Evolutionary conservation across 2,329 filamentous ascomycete genomes (phyloP).

Genomic region (Colletotrichum sp.): DNA sequence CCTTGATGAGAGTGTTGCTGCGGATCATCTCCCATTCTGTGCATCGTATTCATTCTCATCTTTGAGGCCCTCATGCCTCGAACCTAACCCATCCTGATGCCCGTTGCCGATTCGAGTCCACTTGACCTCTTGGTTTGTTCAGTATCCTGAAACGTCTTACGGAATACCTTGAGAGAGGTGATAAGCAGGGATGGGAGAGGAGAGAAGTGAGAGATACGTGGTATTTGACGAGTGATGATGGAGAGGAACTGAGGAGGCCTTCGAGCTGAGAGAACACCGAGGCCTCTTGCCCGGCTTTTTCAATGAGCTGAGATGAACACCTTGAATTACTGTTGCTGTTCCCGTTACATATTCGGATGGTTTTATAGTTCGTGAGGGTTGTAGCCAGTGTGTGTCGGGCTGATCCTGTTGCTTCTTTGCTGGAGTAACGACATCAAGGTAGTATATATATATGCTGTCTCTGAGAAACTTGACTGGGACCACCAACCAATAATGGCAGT

Average conservation of each 20-base stretch:
- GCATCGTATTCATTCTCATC: not conserved
- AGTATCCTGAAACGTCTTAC: accelerated
- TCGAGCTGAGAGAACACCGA: not conserved
- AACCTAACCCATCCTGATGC: not conserved
- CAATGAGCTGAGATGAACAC: not conserved
- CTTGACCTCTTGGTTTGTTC: not conserved
- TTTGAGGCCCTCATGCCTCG: not conserved
- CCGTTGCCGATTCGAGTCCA: not conserved
- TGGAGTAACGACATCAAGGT: not conserved
- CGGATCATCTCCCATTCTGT: not conserved
- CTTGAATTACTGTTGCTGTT: not conserved
- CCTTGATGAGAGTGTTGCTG: no score
- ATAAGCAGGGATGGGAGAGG: accelerated
- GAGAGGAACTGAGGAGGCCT: not conserved
- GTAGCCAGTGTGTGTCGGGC: not conserved
- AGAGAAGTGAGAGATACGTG: not conserved
- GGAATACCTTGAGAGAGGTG: not conserved
- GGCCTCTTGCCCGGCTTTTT: not conserved
- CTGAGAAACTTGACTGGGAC: not conserved
- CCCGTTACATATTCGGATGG: accelerated
- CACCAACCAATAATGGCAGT: not conserved
- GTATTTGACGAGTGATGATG: not conserved
- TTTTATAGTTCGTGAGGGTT: not conserved
- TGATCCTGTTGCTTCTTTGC: not conserved
- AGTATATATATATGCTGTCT: not conserved